Evolutionary conservation across 306 rosid genomes (phyloP).

Genomic region (Neltuma alba): DNA sequence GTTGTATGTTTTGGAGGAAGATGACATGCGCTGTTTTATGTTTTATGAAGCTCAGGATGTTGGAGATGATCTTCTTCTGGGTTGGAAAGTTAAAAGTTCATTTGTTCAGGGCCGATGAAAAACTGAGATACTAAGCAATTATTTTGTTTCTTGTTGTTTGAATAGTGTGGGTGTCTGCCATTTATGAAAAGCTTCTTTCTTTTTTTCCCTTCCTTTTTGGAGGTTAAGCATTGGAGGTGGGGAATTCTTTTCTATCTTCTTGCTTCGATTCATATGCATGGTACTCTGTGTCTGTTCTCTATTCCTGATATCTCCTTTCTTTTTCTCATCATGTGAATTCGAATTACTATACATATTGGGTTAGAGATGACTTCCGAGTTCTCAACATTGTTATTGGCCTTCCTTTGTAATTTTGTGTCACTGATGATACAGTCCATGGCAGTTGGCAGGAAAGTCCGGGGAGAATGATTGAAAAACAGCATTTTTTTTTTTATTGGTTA

Average conservation of each 20-base stretch:
- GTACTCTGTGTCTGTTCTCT: not conserved
- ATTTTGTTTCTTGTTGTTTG: conserved; percentile 7
- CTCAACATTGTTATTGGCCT: not conserved
- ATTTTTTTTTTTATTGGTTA: not conserved
- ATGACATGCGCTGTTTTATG: conserved; percentile 25
- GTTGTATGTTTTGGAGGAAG: conserved; percentile 21
- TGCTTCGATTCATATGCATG: not conserved
- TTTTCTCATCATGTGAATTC: not conserved
- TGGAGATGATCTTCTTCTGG: conserved; percentile 29
- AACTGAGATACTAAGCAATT: conserved; percentile 16
- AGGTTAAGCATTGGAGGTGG: not conserved
- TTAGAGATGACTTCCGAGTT: not conserved
- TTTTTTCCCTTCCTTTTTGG: conserved; percentile 26
- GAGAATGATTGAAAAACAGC: not conserved
- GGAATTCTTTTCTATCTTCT: conserved; percentile 17
- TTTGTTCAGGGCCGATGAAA: conserved; percentile 8
- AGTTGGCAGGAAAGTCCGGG: not conserved
- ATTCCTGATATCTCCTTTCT: not conserved
- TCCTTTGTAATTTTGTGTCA: not conserved
- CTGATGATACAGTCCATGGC: not conserved
- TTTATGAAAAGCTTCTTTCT: conserved; percentile 31
- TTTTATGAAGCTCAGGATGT: conserved; percentile 35
- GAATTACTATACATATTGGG: not conserved
- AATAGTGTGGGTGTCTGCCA: conserved; percentile 37
- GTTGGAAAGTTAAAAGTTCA: conserved; percentile 1